These are phyloP conservation scores for Chlorokybus atmophyticus DNA, from an alignment of 139 green algal genomes.

Conservation along the genomic window DNA sequence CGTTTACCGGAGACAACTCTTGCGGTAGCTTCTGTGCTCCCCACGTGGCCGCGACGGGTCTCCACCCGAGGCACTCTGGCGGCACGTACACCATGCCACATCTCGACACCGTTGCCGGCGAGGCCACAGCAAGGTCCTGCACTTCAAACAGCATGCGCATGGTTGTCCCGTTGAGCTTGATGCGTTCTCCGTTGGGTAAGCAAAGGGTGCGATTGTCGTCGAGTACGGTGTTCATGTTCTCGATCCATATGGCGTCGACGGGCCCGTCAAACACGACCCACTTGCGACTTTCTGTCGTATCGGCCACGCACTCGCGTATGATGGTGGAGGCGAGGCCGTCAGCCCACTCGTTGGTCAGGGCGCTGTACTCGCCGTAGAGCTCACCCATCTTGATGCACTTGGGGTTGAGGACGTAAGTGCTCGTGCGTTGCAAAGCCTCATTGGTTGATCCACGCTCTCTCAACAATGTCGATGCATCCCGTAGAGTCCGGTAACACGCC, in stretches of 20 bases:
- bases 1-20: not conserved
- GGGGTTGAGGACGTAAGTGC: constrained; percentile 55
- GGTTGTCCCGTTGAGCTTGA: constrained; percentile 57
- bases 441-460: constrained; percentile 31
- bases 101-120: constrained; percentile 53
- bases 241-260: constrained; percentile 70
- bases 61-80: constrained; percentile 48
- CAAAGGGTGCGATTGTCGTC: constrained; percentile 5
- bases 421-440: constrained; percentile 30
- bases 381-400: constrained; percentile 82
- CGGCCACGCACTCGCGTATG: constrained; percentile 50
- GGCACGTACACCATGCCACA: constrained; percentile 71
- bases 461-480: constrained; percentile 44
- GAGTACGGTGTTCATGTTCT: constrained; percentile 60
- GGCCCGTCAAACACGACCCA: constrained; percentile 75
- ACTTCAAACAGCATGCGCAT: constrained; percentile 81
- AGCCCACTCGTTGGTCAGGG: constrained; percentile 71
- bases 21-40: not conserved
- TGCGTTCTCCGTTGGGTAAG: constrained; percentile 66
- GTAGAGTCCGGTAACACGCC: constrained; percentile 48
- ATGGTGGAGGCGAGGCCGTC: constrained; percentile 61
- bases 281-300: constrained; percentile 50
- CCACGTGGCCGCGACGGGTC: constrained; percentile 46
- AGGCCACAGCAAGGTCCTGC: constrained; percentile 54
- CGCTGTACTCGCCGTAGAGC: constrained; percentile 77